Base-by-base conservation (phyloP, 2,329 filamentous ascomycete species). In the Diaporthe destruens region DNA sequence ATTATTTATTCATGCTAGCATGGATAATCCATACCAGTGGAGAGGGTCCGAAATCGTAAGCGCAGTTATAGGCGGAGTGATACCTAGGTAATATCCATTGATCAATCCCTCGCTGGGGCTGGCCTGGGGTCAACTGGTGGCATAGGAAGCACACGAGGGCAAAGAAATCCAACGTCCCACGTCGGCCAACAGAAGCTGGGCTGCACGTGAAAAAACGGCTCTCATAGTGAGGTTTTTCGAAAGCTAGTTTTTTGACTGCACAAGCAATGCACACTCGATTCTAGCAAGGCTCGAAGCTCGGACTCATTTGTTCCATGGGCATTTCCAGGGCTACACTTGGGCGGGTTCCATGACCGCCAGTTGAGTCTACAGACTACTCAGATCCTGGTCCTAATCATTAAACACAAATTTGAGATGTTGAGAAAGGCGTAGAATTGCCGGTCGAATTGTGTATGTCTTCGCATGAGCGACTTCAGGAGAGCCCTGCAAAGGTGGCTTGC, bases 351-450 rank as follows among this genome's bases (percentile, higher is more conserved):
- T 34, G 18, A 47, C n/a, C 42, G 32, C 25, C 57, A 63, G 57
- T 47, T 16, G 25, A 49, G 47, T 34, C n/a, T 63, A 18, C 57
- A 63, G 42, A 63, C 57, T 1, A 63, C n/a, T n/a, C n/a, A 63
- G 3, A 32, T 63, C 20, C 8, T 63, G 23, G n/a, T 63, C 6
- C 57, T 47, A n/a, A 49, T 63, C 11, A 49, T 63, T 34, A 42
- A 63, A 11, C 42, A 63, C n/a, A 39, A 63, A 29, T 63, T 63
- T 34, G 57, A 63, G 32, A 47, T 63, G 42, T 63, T 20, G 57
- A 63, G 25, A 34, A 47, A 8, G 12, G 25, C 18, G 25, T 63
- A 3, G 57, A 42, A 14, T 32, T 63, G 42, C 57, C 57, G 14
- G 25, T 5, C 6, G 57, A 63, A 12, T 47, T 63, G 18, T 42